These are phyloP conservation scores for Tilletia walkeri DNA, from an alignment of 1,284 basidiomycete species.

Conservation along the genomic window DNA sequence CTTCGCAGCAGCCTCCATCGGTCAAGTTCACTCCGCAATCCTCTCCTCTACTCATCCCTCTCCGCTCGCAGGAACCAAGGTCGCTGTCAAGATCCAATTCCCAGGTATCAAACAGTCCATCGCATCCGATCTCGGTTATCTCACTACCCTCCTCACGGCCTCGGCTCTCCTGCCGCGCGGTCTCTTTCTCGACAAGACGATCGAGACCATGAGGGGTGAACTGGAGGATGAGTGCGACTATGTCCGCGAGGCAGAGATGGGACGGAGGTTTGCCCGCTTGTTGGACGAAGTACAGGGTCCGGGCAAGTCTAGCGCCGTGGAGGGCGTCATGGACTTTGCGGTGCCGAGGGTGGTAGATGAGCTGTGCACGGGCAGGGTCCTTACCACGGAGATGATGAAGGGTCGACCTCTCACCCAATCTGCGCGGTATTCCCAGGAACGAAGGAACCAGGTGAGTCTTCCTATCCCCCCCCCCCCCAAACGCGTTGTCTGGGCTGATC, in stretches of 20 bases:
- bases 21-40: slow-evolving; percentile 84
- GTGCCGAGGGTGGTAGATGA: slow-evolving; percentile 78
- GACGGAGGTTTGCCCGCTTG: slow-evolving; percentile 64
- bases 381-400: slow-evolving; percentile 83
- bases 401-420: slow-evolving; percentile 74
- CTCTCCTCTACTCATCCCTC: slow-evolving; percentile 57
- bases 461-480: too few relatives aligned
- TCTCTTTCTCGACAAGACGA: slow-evolving; percentile 72
- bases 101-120: slow-evolving; percentile 86
- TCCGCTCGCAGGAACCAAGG: slow-evolving; percentile 40
- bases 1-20: slow-evolving; percentile 94
- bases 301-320: slow-evolving; percentile 41
- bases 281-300: slow-evolving; percentile 19
- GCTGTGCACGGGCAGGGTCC: slow-evolving; percentile 73
- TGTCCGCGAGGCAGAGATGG: slow-evolving; percentile 75
- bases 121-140: slow-evolving; percentile 79
- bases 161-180: slow-evolving; percentile 80
- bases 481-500: too few relatives aligned
- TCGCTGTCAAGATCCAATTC: slow-evolving; percentile 96
- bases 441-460: slow-evolving; percentile 69
- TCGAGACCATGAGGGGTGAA: slow-evolving; percentile 83
- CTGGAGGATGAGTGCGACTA: slow-evolving; percentile 96
- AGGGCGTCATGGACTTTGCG: slow-evolving; percentile 67
- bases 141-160: slow-evolving; percentile 77
- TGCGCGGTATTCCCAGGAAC: slow-evolving; percentile 66